Evolutionary conservation across 2,329 filamentous ascomycete genomes (phyloP), one percentile per base, ranked within the genome.

Genomic region (Cordyceps javanica): DNA sequence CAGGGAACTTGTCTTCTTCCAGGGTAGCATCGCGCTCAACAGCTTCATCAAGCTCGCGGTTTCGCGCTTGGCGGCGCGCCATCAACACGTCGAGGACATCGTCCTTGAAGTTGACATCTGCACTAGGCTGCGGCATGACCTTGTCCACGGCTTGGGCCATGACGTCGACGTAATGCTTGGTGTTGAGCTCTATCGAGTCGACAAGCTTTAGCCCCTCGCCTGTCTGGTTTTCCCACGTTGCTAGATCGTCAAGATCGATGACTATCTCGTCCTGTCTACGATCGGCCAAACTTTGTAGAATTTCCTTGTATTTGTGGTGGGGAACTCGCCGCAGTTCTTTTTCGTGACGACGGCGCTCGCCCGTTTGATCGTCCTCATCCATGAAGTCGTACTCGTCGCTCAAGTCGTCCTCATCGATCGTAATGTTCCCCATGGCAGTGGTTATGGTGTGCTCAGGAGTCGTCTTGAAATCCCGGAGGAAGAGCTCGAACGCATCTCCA

Each of bases 21-120:
- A 85, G 72, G 4, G 82, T 81, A 7, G 85, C 79, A 70, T 92
- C 84, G 66, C 82, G 75, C 64, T 90, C 87, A 25, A 85, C 82
- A n/a, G 82, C 80, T 64, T 85, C 80, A 21, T 80, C 75, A 61
- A 95, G 80, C 44, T 87, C 86, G 63, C 90, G 88, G 71, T 99
- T 97, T 65, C 91, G 86, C 66, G 87, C 88, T 65, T 90, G 86
- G 65, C 94, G 87, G 69, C 96, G 90, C 41, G 91, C 90, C 88
- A 97, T 95, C 67, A 99, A 88, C 30, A 99, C 90, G 73, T 99
- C 94, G 44, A 99, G 81, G 10, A 97, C 92, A 73, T 99, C 94
- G 68, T 97, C 92, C 72, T 97, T 97, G 81, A 96, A 97, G 64
- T 83, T 92, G 63, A 93, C 81, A 63, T 96, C 91, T 55, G 79